phyloP scores from a whole-genome alignment of 495 filamentous ascomycete genomes.

The Annulohypoxylon moriforme region DNA sequence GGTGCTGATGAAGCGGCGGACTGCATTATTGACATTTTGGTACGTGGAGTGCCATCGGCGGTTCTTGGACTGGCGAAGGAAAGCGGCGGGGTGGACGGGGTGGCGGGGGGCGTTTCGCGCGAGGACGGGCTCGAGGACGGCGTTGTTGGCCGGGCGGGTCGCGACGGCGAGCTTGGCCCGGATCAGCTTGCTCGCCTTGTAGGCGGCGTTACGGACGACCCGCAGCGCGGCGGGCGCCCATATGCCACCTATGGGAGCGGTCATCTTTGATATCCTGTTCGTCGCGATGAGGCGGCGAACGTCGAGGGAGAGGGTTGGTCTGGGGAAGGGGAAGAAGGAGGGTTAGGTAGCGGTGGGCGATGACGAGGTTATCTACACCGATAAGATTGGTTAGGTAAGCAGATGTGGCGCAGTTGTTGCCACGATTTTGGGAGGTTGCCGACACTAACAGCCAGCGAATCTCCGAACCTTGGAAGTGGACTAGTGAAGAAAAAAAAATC shows the following conservation, averaged over 20 bases:
- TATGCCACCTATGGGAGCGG: conserved; percentile 72
- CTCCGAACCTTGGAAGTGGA: conserved; percentile 10
- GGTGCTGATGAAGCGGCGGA: conserved; percentile 71
- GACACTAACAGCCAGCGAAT: conserved; percentile 2
- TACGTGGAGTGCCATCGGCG: conserved; percentile 73
- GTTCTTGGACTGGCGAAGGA: conserved; percentile 76
- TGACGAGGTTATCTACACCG: conserved; percentile 35
- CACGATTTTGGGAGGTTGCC: conserved; percentile 3
- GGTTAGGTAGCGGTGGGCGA: conserved; percentile 7
- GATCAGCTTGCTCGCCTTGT: conserved; percentile 70
- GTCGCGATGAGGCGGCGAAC: conserved; percentile 46
- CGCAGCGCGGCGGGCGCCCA: conserved; percentile 77
- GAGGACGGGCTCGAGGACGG: conserved; percentile 62
- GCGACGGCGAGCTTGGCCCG: conserved; percentile 69
- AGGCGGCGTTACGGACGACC: conserved; percentile 73
- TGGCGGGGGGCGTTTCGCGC: conserved; percentile 68
- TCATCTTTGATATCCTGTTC: conserved; percentile 60
- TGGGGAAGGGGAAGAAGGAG: conserved; percentile 23
- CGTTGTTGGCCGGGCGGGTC: conserved; percentile 56
- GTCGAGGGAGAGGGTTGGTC: conserved; percentile 37
- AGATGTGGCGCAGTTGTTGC: conserved; percentile 31
- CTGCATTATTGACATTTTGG: conserved; percentile 66
- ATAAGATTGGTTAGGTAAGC: conserved; percentile 39
- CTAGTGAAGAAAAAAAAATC: conserved; percentile 7
- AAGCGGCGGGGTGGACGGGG: conserved; percentile 76